Conservation (phyloP, 2,329 filamentous ascomycete genomes). For the Pseudocercospora ulei region DNA sequence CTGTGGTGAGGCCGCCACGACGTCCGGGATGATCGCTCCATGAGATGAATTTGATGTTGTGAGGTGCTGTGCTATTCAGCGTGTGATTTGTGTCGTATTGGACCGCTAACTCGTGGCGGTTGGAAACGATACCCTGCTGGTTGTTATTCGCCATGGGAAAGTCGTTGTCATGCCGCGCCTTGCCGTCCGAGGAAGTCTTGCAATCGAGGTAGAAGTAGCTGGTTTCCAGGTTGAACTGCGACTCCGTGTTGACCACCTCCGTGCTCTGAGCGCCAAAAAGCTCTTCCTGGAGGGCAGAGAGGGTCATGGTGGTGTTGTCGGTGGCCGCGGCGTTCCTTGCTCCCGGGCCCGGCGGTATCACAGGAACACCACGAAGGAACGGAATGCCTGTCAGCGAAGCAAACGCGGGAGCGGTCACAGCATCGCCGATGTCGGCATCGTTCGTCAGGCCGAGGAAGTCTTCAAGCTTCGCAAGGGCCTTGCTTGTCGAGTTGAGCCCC, state of each 20-base stretch:
- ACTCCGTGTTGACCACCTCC: constrained; percentile 7
- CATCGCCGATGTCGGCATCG: constrained; percentile 9
- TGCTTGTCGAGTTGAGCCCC: constrained; percentile 9
- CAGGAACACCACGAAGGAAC: constrained; percentile 4
- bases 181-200: constrained; percentile 1
- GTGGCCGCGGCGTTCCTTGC: background rate
- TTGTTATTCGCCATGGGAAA: constrained; percentile 5
- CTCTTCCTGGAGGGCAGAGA: background rate
- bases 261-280: background rate
- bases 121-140: constrained; percentile 11
- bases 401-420: constrained; percentile 2
- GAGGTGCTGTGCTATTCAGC: constrained; percentile 10
- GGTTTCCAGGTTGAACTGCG: constrained; percentile 13
- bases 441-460: constrained; percentile 5
- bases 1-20: constrained; percentile 5
- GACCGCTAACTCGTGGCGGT: constrained; percentile 7
- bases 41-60: constrained; percentile 8
- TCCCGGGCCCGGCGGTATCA: constrained; percentile 5
- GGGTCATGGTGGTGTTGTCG: background rate
- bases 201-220: constrained; percentile 14
- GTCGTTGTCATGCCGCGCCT: background rate
- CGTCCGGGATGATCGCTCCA: constrained; percentile 7
- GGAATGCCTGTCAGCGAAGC: constrained; percentile 11
- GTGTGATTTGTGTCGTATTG: constrained; percentile 14
- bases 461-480: constrained; percentile 6